A percentile compares a stretch with the other conserved stretches of the same genome.
phyloP scores from a whole-genome alignment of 805 yeast species.

The Candida dajiaensis region DNA sequence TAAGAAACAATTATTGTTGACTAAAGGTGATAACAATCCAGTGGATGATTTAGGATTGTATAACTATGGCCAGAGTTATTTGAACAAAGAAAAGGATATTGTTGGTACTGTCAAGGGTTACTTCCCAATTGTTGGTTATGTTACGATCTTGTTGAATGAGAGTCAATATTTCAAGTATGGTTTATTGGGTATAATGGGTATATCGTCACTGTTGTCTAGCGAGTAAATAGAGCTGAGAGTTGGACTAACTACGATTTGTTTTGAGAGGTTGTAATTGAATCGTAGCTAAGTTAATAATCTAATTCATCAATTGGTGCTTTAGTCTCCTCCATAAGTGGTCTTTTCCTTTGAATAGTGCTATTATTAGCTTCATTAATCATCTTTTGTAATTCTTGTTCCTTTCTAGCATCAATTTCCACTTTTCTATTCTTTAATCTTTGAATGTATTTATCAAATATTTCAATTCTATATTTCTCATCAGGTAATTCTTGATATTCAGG shows the following conservation, averaged over 20 bases:
- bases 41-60: conserved; percentile 86
- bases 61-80: conserved; percentile 66
- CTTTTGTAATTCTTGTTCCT: conserved; percentile 17
- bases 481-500: conserved; percentile 32
- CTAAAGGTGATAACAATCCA: conserved; percentile 96
- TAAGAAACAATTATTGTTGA: conserved; percentile 63
- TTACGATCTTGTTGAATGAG: conserved; percentile 88
- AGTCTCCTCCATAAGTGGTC: background rate
- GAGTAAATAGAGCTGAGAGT: conserved; percentile 41
- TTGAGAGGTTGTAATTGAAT: too few species aligned
- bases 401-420: conserved; percentile 15
- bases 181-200: conserved; percentile 65
- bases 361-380: conserved; percentile 16
- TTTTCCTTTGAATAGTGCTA: background rate
- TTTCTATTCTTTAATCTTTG: conserved; percentile 22
- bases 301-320: conserved; percentile 14
- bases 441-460: conserved; percentile 31
- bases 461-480: conserved; percentile 24
- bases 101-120: conserved; percentile 92
- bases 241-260: too few species aligned
- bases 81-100: conserved; percentile 71
- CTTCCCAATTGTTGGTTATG: conserved; percentile 83
- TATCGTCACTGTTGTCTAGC: conserved; percentile 58
- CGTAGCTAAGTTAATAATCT: conserved; percentile 23
- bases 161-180: conserved; percentile 77